Base-by-base conservation (phyloP, 352 stramenopile species). In the Elongisporangium prolatum region DNA sequence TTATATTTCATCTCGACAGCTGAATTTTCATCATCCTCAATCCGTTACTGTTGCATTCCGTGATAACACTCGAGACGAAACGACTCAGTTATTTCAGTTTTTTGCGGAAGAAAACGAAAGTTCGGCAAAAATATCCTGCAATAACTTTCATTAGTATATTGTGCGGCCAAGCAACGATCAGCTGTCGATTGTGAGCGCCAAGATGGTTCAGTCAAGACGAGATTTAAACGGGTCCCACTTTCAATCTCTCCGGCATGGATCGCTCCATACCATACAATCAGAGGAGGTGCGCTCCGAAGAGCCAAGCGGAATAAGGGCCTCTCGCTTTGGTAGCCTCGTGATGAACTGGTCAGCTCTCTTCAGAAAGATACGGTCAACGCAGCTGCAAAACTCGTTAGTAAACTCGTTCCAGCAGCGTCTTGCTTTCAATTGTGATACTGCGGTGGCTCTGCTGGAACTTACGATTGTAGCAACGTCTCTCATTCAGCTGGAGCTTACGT, bases 381-480 rank as follows among this genome's bases (percentile, higher is more conserved):
- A 57, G 22, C 57, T 74, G 51, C 62, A 57, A 28, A 71, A 69
- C 22, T 54, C 53, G 0, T 52, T 74, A 20, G 37, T 64, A 17
- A 48, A 61, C 21, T 73, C 60, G 17, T 84, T 84, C 61, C 74
- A 84, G 54, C 79, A 75, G 50, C 69, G 65, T 18, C 24, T 71
- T 18, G 57, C 67, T 11, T 60, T 81, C 48, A 80, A 78, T 25
- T 67, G 50, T 5, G 77, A 84, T n/a, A 61, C 62, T 6, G 60
- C 68, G 13, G 70, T 83, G n/a, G 67, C 74, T 1, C 21, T 24
- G 0, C 52, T 87, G 1, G 77, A 87, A 60, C 61, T 80, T 20
- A 28, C 57, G 21, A 84, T 87, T 48, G 69, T 81, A 38, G 34
- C 75, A 37, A 28, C 77, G 5, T 81, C 77, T 3, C 34, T 67